Evolutionary conservation across 164 flowering plant genomes (phyloP), one percentile per base, ranked within the genome.

Genomic region (Sedum album): DNA sequence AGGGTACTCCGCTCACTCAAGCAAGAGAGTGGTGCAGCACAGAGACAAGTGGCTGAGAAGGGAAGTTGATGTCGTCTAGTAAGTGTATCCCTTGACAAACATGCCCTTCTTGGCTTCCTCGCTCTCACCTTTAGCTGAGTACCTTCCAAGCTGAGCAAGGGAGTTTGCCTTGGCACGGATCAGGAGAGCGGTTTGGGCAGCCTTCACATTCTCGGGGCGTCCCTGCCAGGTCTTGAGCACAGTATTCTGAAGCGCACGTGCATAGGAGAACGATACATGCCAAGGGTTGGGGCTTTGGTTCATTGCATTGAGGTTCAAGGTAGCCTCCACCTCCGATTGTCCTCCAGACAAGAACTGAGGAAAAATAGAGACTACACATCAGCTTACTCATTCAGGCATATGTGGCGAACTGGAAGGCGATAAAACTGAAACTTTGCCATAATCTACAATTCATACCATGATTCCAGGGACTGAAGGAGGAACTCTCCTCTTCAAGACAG

Each of bases 261-360:
- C 95, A 69, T 89, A 89, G 5, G 95, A 89, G 85, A 89, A 89
- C 5, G 95, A 89, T 10, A 89, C 90, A 61, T 89, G 95, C 95
- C 95, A 89, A 31, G 91, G 95, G 77, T 89, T 89, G 69, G 90
- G 88, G 74, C 86, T 83, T 68, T 89, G 90, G 82, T 88, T 88
- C 94, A 88, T 88, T 17, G 88, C 84, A 39, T 88, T 85, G 73
- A 88, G 78, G 81, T 88, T 88, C 71, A 88, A 68, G 11, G 94
- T 88, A 18, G 94, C 94, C 78, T 88, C 88, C 67, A 75, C 81
- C 76, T 88, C 94, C 62, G 94, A 88, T 71, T 88, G 94, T 61
- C 94, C 94, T 69, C 94, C 94, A 0, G 94, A 88, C 78, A 88
- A 75, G 80, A 88, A 86, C 93, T 88, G 81, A n/a, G 28, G 17